Evolutionary conservation across 2,329 filamentous ascomycete genomes (phyloP), one percentile per base, ranked within the genome.

Genomic region (Trichoderma hamatum): DNA sequence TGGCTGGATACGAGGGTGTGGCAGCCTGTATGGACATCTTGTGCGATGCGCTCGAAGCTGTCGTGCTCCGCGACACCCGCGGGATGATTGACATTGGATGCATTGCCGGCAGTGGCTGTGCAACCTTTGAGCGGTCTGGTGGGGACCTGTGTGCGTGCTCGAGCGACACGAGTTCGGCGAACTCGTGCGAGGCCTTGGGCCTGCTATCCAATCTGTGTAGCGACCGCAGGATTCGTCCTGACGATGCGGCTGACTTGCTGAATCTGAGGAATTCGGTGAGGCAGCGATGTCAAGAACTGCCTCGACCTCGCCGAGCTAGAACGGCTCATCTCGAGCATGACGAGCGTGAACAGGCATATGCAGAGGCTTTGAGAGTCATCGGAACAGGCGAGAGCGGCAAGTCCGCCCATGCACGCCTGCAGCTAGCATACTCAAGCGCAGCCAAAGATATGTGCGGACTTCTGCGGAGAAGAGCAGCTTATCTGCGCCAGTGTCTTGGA

Each of bases 1-100:
- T 32, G 13, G n/a, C 65, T 16, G 65, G 65, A 63, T 68, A 63
- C 52, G 65, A 68, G 58, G 65, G 65, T 14, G 55, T 68, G 13
- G 65, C 65, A 10, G 65, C 65, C 24, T 68, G 65, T 43, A 61
- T 68, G 65, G 65, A 68, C 26, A 68, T 68, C 54, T 6, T 68
- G 21, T 68, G 65, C 26, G 65, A 68, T 16, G 65, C 55, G 11
- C 58, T 68, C 26, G 65, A 68, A 19, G 58, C 58, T 1, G 55
- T 63, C n/a, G 65, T 68, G 43, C 39, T 68, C 9, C 58, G 58
- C 1, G 65, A 68, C 34, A 63, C 65, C 13, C 56, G 65, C 19
- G 65, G 65, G 5, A 34, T n/a, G 26, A 68, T 68, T 36, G 65
- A 68, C 5, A 36, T 68, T 1, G 11, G 55, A 0, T 5, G 19